A percentile compares a stretch with the other conserved stretches of the same genome.
phyloP scores from a whole-genome alignment of 2,329 filamentous ascomycete species.

The Colletotrichum euphorbiae region DNA sequence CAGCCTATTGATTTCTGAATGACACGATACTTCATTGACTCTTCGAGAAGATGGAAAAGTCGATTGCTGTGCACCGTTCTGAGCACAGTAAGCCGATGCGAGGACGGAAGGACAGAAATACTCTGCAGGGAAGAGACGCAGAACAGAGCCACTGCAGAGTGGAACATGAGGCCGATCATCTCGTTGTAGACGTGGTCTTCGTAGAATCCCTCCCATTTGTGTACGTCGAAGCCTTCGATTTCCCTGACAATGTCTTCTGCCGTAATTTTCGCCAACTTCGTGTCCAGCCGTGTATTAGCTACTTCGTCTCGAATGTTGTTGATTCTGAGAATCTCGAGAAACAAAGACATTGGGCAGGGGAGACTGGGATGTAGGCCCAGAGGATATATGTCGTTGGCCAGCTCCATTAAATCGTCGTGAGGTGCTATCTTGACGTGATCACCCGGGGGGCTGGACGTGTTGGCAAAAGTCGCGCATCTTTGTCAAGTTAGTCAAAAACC shows the following conservation, averaged over 20 bases:
- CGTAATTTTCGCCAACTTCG: conserved; percentile 24
- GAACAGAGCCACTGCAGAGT: conserved; percentile 49
- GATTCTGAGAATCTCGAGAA: conserved; percentile 50
- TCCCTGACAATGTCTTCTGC: conserved; percentile 32
- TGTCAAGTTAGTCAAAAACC: background rate
- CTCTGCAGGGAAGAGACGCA: conserved; percentile 52
- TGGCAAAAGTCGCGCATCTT: conserved; percentile 49
- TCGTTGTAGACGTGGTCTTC: conserved; percentile 43
- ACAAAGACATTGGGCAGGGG: conserved; percentile 48
- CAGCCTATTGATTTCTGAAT: conserved; percentile 47
- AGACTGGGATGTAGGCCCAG: conserved; percentile 43
- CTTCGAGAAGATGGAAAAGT: conserved; percentile 41
- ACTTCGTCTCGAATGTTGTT: conserved; percentile 49
- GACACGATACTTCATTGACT: conserved; percentile 33
- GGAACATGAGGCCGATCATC: conserved; percentile 47
- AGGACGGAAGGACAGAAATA: conserved; percentile 45
- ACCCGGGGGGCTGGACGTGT: conserved; percentile 51
- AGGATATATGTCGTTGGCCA: conserved; percentile 43
- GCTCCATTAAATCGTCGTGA: conserved; percentile 45
- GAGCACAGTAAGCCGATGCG: conserved; percentile 26
- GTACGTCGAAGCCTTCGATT: conserved; percentile 46
- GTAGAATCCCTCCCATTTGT: conserved; percentile 45
- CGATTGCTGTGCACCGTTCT: conserved; percentile 34
- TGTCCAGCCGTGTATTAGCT: conserved; percentile 25
- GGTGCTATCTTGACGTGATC: conserved; percentile 44